Percentiles rank a stretch among this genome's conserved stretches.
Conservation (phyloP, 2,329 filamentous ascomycete species). For the Geosmithia flava region DNA sequence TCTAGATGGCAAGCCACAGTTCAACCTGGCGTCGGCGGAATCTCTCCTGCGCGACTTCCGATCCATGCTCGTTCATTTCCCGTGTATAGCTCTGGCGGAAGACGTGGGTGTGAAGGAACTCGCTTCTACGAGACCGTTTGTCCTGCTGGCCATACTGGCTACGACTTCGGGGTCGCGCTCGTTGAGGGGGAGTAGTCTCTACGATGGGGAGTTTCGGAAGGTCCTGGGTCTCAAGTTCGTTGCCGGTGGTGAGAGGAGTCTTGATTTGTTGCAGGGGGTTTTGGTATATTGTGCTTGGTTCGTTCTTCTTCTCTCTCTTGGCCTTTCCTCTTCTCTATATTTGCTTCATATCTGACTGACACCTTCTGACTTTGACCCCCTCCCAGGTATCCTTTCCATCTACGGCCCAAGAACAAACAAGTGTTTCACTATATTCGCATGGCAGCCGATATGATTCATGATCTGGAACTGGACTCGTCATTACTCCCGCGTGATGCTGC, state of each 20-base stretch:
- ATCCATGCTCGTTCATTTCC: conserved; percentile 28
- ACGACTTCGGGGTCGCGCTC: conserved; percentile 33
- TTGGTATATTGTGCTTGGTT: conserved; percentile 47
- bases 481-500: background rate
- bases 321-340: background rate
- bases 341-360: conserved; percentile 2
- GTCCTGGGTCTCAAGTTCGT: conserved; percentile 44
- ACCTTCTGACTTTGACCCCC: background rate
- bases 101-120: conserved; percentile 29
- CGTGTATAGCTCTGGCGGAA: conserved; percentile 26
- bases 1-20: conserved; percentile 34
- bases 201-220: conserved; percentile 46
- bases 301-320: conserved; percentile 3
- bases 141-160: conserved; percentile 40
- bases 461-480: conserved; percentile 32
- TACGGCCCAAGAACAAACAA: conserved; percentile 37
- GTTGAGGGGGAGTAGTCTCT: conserved; percentile 37
- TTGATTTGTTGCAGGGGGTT: conserved; percentile 44
- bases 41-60: conserved; percentile 30
- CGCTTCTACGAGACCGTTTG: conserved; percentile 34
- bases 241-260: conserved; percentile 39
- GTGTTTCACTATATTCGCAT: conserved; percentile 38
- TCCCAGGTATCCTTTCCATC: conserved; percentile 40
- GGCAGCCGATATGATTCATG: conserved; percentile 34
- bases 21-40: conserved; percentile 41